Conservation (phyloP, 208 protist genomes). For the Acanthamoeba castellanii region DNA sequence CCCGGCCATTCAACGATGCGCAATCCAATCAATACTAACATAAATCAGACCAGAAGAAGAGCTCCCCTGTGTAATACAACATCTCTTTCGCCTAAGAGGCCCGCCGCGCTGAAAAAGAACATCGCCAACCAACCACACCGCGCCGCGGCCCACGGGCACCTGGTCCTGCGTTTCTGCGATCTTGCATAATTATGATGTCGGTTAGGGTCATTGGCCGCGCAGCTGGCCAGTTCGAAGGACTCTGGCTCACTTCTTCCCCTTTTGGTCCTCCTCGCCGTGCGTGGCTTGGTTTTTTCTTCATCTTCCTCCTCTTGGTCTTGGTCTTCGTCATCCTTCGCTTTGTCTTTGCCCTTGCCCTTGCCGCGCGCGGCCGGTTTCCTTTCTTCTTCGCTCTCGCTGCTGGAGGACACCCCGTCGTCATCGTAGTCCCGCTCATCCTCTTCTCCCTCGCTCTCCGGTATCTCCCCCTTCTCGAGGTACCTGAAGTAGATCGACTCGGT, state of each 20-base stretch:
- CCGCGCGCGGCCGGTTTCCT: not conserved
- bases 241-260: not conserved
- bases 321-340: not conserved
- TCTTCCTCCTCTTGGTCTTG: not conserved
- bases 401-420: not conserved
- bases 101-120: too few relatives aligned
- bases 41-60: too few relatives aligned
- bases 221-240: too few relatives aligned
- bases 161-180: too few relatives aligned
- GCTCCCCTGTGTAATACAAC: too few relatives aligned
- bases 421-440: not conserved
- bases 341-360: not conserved
- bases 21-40: too few relatives aligned
- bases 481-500: constrained; percentile 54
- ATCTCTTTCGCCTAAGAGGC: too few relatives aligned
- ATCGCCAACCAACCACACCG: too few relatives aligned
- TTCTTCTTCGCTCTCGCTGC: not conserved
- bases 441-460: constrained; percentile 8
- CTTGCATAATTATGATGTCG: too few relatives aligned
- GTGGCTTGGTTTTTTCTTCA: not conserved
- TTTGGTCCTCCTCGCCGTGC: not conserved
- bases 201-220: too few relatives aligned
- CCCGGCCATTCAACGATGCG: too few relatives aligned
- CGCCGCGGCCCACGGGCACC: too few relatives aligned
- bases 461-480: constrained; percentile 16